Evolutionary conservation across 108 stramenopile species (phyloP), one percentile per base, ranked within the genome.

Genomic region (Bacterosira constricta): DNA sequence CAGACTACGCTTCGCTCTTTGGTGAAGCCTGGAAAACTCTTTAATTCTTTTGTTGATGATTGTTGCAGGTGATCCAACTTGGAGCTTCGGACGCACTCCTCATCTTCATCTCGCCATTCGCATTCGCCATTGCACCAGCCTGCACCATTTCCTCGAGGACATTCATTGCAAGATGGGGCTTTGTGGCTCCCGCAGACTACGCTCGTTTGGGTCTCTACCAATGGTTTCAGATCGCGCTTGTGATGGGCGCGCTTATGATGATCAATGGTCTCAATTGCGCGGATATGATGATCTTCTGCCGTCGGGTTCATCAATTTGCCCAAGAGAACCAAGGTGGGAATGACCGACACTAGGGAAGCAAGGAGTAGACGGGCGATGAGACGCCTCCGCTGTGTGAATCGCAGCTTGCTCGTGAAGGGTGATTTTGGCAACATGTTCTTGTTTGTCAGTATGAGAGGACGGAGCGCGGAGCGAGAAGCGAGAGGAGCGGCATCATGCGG

Each of bases 21-120:
- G 5, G 45, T 35, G 53, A 77, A 57, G 41, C 73, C 73, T 4
- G 73, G 73, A 66, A 63, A 77, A 32, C 68, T 56, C 55, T 1
- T 20, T 3, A 34, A 38, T 6, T 56, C 41, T 42, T n/a, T 8
- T 42, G 41, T 42, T 3, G 12, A 26, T 23, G 23, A 26, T 50
- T 13, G 4, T 50, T 50, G 49, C 27, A 50, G n/a, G n/a, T n/a
- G n/a, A 26, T 11, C 18, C 49, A 50, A 50, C 27, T 50, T 50
- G 11, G 49, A 21, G 27, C 49, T 50, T 50, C 23, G 23, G n/a
- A n/a, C n/a, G n/a, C n/a, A n/a, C n/a, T n/a, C n/a, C n/a, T n/a
- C n/a, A n/a, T n/a, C n/a, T 4, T 52, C 18, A 6, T 50, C 50
- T 17, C 30, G n/a, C 52, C 18, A 54, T 27, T 63, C n/a, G 52